These are phyloP conservation scores for Paragyromitra xinjiangensis DNA, from an alignment of 495 filamentous ascomycete species.

Conservation along the genomic window DNA sequence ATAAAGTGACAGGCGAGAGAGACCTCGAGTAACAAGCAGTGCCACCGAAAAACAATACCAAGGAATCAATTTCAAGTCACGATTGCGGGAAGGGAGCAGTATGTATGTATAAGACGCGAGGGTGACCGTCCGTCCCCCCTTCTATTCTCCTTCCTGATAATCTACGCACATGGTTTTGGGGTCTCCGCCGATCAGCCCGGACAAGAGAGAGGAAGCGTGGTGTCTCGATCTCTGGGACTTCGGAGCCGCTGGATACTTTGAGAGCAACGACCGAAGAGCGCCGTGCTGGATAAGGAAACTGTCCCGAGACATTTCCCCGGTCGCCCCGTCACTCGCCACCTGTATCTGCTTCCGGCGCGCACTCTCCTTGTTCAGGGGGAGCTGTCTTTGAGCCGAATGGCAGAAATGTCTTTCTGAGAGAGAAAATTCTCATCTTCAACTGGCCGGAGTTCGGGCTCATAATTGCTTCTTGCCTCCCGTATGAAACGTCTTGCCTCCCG, in stretches of 20 bases:
- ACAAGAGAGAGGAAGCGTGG: conserved; percentile 26
- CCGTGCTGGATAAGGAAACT: conserved; percentile 43
- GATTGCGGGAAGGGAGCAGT: conserved; percentile 38
- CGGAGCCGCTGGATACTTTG: conserved; percentile 48
- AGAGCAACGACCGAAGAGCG: conserved; percentile 34
- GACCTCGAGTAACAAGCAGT: conserved; percentile 35
- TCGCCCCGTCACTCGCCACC: conserved; percentile 24
- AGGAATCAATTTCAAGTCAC: conserved; percentile 43
- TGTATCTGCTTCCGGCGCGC: conserved; percentile 39
- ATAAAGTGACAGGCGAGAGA: conserved; percentile 12
- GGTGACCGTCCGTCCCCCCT: conserved; percentile 30
- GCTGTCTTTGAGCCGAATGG: conserved; percentile 27
- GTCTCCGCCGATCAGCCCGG: conserved; percentile 44
- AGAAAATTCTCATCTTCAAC: neutral
- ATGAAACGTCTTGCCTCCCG: conserved; percentile 44
- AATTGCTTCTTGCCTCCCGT: conserved; percentile 36
- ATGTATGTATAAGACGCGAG: conserved; percentile 39
- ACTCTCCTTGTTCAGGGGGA: conserved; percentile 32
- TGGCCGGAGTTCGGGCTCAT: conserved; percentile 29
- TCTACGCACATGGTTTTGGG: conserved; percentile 45
- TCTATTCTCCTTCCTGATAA: conserved; percentile 44
- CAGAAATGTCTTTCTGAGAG: conserved; percentile 10
- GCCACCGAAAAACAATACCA: conserved; percentile 42
- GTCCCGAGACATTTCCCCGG: conserved; percentile 43
- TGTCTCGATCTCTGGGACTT: conserved; percentile 50